Evolutionary conservation across 2,329 filamentous ascomycete species (phyloP).

Genomic region (Coniella vitis): DNA sequence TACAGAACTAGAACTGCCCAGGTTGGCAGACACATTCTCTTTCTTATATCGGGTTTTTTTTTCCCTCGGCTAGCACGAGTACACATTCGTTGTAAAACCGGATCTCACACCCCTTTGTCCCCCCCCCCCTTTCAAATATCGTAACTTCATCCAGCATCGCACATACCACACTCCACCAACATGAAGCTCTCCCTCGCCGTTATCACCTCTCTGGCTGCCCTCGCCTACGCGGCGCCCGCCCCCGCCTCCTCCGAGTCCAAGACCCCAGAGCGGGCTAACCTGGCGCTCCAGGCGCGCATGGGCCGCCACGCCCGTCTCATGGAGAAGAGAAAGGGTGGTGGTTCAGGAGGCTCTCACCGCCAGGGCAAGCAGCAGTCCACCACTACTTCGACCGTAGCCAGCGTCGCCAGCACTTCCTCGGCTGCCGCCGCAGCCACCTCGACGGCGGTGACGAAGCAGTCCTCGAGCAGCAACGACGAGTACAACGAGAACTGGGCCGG

Average conservation of each 20-base stretch:
- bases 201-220: slow-evolving; percentile 2
- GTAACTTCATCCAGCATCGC: not conserved
- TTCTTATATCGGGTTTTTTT: not conserved
- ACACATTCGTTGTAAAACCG: not conserved
- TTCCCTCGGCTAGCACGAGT: not conserved
- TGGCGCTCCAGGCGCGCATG: not conserved
- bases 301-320: not conserved
- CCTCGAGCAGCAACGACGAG: not conserved
- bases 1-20: no score
- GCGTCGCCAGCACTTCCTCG: not conserved
- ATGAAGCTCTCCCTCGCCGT: slow-evolving; percentile 3
- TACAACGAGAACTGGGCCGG: slow-evolving; percentile 47
- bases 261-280: not conserved
- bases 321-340: not conserved
- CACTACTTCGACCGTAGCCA: not conserved
- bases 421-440: not conserved
- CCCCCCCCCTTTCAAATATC: not conserved
- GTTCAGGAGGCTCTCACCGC: slow-evolving; percentile 37
- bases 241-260: not conserved
- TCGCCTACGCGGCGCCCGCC: slow-evolving; percentile 28
- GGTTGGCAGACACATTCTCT: not conserved
- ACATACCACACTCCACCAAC: not conserved
- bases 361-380: slow-evolving; percentile 18
- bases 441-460: not conserved
- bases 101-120: not conserved